phyloP scores from a whole-genome alignment of 1,139 yeast genomes.

The Maudiozyma humilis region DNA sequence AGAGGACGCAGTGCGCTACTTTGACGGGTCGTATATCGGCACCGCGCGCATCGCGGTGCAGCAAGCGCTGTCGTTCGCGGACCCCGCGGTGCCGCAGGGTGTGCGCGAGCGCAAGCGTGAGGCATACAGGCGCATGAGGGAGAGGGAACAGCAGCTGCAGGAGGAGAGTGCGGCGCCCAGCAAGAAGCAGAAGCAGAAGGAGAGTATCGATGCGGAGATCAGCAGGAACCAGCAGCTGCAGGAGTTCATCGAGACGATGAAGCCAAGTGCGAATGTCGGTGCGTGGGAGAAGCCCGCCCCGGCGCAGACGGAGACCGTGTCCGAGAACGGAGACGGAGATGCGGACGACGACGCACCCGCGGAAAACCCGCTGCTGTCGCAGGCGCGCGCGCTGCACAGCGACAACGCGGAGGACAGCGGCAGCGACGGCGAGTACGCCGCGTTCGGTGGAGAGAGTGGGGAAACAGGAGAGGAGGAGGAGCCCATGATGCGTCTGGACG shows the following conservation, averaged over 20 bases:
- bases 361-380: conserved; percentile 33
- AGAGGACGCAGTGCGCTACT: conserved; percentile 63
- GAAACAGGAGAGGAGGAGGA: conserved; percentile 30
- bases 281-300: conserved; percentile 27
- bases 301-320: conserved; percentile 3
- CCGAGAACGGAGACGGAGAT: conserved; percentile 11
- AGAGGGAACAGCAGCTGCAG: conserved; percentile 44
- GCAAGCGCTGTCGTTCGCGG: conserved; percentile 77
- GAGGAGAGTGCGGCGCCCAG: conserved; percentile 24
- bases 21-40: conserved; percentile 71
- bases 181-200: conserved; percentile 31
- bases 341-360: conserved; percentile 14
- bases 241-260: conserved; percentile 79
- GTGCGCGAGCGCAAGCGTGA: conserved; percentile 55
- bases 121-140: conserved; percentile 45
- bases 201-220: conserved; percentile 47
- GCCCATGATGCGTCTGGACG: conserved; percentile 31
- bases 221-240: conserved; percentile 58
- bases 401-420: conserved; percentile 35
- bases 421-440: conserved; percentile 64
- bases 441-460: conserved; percentile 35
- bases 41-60: conserved; percentile 74
- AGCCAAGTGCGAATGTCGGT: conserved; percentile 45
- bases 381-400: conserved; percentile 33
- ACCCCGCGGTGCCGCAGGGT: conserved; percentile 70